Percentiles rank a stretch among this genome's conserved stretches.
Conservation (phyloP, 1,284 basidiomycete genomes). For the Rhodotorula sp. region DNA sequence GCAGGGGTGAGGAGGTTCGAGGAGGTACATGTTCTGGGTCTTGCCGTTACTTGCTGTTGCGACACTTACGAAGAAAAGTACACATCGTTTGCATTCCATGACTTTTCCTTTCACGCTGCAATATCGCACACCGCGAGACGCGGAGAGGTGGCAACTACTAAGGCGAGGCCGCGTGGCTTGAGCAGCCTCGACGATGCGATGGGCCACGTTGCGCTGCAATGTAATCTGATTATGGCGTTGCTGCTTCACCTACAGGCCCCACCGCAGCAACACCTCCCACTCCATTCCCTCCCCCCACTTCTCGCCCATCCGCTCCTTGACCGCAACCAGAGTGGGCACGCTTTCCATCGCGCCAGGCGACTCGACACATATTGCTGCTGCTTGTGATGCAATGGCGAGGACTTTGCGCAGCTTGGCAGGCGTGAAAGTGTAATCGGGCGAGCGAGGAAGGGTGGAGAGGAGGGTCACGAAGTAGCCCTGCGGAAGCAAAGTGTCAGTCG, state of each 20-base stretch:
- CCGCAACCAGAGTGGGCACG: conserved; percentile 35
- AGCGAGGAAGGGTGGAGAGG: conserved; percentile 7
- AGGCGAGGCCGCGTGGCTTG: too few relatives aligned
- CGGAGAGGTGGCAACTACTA: too few relatives aligned
- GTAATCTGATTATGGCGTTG: too few relatives aligned
- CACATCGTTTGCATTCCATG: not conserved
- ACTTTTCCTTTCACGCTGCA: not conserved
- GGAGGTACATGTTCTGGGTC: too few relatives aligned
- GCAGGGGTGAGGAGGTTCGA: not conserved
- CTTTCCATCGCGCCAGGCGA: conserved; percentile 44
- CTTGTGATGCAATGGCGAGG: conserved; percentile 35
- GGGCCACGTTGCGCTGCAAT: too few relatives aligned
- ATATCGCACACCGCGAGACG: too few relatives aligned
- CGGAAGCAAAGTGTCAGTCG: not conserved
- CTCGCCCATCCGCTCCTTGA: conserved; percentile 19
- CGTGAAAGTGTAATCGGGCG: not conserved
- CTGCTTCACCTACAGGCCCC: too few relatives aligned
- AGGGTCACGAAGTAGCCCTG: conserved; percentile 38
- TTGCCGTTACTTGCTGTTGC: too few relatives aligned
- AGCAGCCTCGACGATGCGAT: too few relatives aligned
- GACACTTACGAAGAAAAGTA: too few relatives aligned
- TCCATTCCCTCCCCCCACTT: not conserved
- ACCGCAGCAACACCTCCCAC: not conserved
- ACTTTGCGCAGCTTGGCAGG: conserved; percentile 8
- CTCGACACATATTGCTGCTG: conserved; percentile 42